These are phyloP conservation scores for Melampsora abietis-canadensis DNA, from an alignment of 1,284 basidiomycete species.

Conservation along the genomic window DNA sequence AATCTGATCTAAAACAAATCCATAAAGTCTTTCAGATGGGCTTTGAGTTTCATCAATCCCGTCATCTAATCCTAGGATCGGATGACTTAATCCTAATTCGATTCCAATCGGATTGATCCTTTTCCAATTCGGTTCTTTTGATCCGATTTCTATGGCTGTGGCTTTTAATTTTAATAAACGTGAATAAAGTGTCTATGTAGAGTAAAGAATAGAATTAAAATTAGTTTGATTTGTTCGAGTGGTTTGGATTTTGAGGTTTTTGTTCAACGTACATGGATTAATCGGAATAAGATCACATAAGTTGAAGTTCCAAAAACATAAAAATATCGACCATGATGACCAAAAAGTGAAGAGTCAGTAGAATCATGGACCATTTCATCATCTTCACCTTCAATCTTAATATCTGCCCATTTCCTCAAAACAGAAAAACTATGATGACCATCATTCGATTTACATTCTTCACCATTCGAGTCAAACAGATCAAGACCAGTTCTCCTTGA, in stretches of 20 bases:
- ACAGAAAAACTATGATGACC: conserved; percentile 14
- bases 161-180: conserved; percentile 31
- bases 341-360: neutral
- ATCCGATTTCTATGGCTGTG: conserved; percentile 12
- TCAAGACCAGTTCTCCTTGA: neutral
- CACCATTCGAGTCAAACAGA: neutral
- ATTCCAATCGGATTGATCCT: conserved; percentile 42
- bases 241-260: no score
- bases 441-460: conserved; percentile 6
- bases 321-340: conserved; percentile 1
- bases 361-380: neutral
- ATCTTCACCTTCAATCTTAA: neutral
- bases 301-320: conserved; percentile 42
- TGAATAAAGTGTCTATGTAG: conserved; percentile 28
- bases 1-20: conserved; percentile 32
- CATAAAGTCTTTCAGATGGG: conserved; percentile 27
- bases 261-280: conserved; percentile 30
- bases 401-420: conserved; percentile 30
- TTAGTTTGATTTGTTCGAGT: neutral
- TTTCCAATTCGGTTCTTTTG: conserved; percentile 28
- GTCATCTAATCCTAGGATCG: conserved; percentile 40
- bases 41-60: neutral
- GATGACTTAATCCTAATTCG: conserved; percentile 36
- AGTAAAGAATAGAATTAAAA: no score
- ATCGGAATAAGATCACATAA: conserved; percentile 29